These are phyloP conservation scores for Salix dunnii DNA, from an alignment of 345 rosid species.

Conservation along the genomic window DNA sequence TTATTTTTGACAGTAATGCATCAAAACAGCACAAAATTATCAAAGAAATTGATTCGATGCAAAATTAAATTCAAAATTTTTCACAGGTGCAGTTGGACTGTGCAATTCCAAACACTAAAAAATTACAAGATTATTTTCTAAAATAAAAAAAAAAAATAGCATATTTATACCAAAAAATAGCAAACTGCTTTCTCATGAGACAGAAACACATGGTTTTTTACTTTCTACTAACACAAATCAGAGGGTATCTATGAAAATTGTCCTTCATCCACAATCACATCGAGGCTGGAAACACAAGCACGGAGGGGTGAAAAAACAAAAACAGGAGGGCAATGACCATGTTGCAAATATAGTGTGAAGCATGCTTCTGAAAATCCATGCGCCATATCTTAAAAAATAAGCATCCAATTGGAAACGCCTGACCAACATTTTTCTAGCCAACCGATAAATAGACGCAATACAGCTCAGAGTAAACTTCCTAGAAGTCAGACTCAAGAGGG, in stretches of 20 bases:
- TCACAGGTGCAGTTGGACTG: too few relatives aligned
- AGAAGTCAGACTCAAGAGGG: not conserved
- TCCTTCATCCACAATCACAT: not conserved
- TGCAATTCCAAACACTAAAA: too few relatives aligned
- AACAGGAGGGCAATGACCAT: not conserved
- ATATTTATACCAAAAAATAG: too few relatives aligned
- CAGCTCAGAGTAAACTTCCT: not conserved
- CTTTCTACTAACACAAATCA: not conserved
- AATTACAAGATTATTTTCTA: too few relatives aligned
- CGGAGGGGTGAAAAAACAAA: not conserved
- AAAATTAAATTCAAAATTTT: too few relatives aligned
- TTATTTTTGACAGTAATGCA: too few relatives aligned
- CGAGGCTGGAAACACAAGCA: not conserved
- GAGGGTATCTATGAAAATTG: not conserved
- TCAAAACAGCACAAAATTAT: too few relatives aligned
- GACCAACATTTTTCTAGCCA: not conserved
- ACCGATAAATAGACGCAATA: not conserved
- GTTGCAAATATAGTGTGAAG: not conserved
- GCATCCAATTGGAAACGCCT: not conserved
- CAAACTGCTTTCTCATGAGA: not conserved
- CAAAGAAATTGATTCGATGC: too few relatives aligned
- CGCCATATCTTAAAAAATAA: not conserved
- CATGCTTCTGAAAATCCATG: not conserved
- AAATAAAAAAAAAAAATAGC: too few relatives aligned
- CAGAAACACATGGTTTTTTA: not conserved